Percentiles rank a stretch among this genome's conserved stretches.
Evolutionary conservation across 441 rosid species (phyloP).

Genomic region (Metrosideros polymorpha): DNA sequence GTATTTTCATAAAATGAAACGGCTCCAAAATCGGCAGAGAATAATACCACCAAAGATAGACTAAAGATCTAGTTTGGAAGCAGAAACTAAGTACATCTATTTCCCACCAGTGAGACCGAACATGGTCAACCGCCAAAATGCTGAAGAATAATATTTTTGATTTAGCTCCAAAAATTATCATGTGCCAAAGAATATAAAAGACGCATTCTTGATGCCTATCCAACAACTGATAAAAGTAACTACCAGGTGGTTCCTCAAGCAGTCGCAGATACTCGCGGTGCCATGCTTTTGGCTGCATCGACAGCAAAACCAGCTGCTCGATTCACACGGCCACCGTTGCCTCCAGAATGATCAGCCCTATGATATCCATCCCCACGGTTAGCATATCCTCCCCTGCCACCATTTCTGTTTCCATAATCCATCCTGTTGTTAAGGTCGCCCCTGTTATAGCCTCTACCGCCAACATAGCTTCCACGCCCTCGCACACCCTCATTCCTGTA

Average conservation of each 20-base stretch:
- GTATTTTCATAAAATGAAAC: background rate
- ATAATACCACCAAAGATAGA: background rate
- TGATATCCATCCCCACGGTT: constrained; percentile 60
- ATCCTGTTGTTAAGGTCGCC: constrained; percentile 36
- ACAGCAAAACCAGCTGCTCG: constrained; percentile 28
- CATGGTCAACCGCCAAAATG: background rate
- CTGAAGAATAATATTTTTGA: background rate
- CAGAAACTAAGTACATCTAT: background rate
- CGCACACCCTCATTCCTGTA: constrained; percentile 66
- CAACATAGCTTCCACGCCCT: constrained; percentile 69
- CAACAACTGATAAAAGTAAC: constrained; percentile 5
- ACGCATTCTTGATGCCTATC: constrained; percentile 9
- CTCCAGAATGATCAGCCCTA: constrained; percentile 35
- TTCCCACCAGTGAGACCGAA: background rate
- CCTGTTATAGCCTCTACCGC: constrained; percentile 53
- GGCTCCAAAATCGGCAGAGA: background rate
- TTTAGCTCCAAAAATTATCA: background rate
- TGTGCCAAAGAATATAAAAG: background rate
- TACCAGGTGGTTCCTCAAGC: constrained; percentile 25
- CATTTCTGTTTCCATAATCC: constrained; percentile 56
- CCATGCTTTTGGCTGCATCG: constrained; percentile 25
- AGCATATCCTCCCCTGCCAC: constrained; percentile 50
- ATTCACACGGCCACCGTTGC: constrained; percentile 34
- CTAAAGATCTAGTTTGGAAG: background rate
- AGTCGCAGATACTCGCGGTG: constrained; percentile 42